Base-by-base conservation (phyloP, 1,284 basidiomycete genomes). In the Gymnopus androsaceus region DNA sequence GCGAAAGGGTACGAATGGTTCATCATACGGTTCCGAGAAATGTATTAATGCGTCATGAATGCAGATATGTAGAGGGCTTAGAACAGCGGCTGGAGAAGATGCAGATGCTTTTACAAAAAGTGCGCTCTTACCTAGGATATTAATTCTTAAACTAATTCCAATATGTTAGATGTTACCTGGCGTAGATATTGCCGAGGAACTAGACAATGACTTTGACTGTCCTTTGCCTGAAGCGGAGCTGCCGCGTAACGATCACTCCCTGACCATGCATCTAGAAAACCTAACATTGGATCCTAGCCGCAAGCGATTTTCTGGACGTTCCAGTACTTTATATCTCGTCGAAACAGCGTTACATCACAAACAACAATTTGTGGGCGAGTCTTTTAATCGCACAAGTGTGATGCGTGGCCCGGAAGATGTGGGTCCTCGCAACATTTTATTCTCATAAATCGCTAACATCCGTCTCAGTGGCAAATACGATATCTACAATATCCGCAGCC, bases 71-170 rank as follows among this genome's bases (percentile, higher is more conserved):
- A 33, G 88, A 90, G 66, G 82, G 81, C 40, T 74, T 92, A 9
- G 89, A 92, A 70, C 80, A 76, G 34, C 77, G 89, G 6, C 76
- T 90, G 19, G 83, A 84, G 57, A 84, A 86, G 64, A 84, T 91
- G 81, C 88, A 92, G 71, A 76, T 72, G 46, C 71, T 92, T 1
- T 68, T 90, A 30, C 75, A 75, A 59, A 81, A 81, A 70, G 85
- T 85, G 79, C 69, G 53, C 46, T n/a, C 37, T 37, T 36, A n/a
- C n/a, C n/a, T n/a, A n/a, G 42, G 5, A 28, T 53, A 4, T 47
- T 12, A 37, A 3, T 17, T 25, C 2, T 48, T n/a, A 37, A 21
- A 23, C 7, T 19, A 40, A 8, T 27, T 28, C 6, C 28, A 12
- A n/a, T 11, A 41, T 12, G 19, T 36, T 46, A 75, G 73, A 58